Evolutionary conservation across 208 protist genomes (phyloP), one percentile per base, ranked within the genome.

Genomic region (Porcisia deanei): DNA sequence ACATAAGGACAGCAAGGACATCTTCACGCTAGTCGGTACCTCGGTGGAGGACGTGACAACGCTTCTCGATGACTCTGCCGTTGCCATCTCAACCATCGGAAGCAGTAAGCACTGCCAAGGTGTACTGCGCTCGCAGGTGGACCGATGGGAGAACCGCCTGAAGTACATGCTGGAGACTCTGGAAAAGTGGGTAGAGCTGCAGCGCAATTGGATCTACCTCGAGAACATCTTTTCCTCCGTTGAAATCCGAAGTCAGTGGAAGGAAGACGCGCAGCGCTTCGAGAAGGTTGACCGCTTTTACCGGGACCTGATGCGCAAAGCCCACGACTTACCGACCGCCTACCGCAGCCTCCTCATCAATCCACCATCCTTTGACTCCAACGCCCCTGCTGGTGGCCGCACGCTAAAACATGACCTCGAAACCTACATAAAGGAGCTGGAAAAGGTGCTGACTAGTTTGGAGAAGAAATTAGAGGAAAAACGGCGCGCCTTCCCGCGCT

Each of bases 401-500:
- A 90, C 85, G 37, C 90, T 99, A 60, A 88, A 92, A 80, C 64
- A 85, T 3, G 91, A 98, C 39, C 82, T 98, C 45, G 90, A 97
- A 57, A 88, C 82, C 89, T 85, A 96, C 79, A 99, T 98, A 76
- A 92, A 94, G 60, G 88, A 96, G 73, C 82, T 99, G 25, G 98
- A 99, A 76, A 94, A 97, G 77, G 96, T 99, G 39, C 85, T 99
- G 47, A 94, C 96, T 66, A 95, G 88, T 58, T 79, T 99, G 60
- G 95, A 99, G 82, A 90, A 96, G 70, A 99, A 98, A 73, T 87
- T 99, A 22, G 98, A 99, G 81, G 93, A 98, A 76, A 99, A 99
- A 89, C 92, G 98, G 10, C 90, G 95, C 71, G 89, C 91, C 53
- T 99, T 99, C 75, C 95, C 97, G n/a, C 92, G 98, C 71, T 99